A percentile compares a stretch with the other conserved stretches of the same genome.
These are phyloP conservation scores for Diplodia seriata DNA, from an alignment of 2,329 filamentous ascomycete species.

Conservation along the genomic window DNA sequence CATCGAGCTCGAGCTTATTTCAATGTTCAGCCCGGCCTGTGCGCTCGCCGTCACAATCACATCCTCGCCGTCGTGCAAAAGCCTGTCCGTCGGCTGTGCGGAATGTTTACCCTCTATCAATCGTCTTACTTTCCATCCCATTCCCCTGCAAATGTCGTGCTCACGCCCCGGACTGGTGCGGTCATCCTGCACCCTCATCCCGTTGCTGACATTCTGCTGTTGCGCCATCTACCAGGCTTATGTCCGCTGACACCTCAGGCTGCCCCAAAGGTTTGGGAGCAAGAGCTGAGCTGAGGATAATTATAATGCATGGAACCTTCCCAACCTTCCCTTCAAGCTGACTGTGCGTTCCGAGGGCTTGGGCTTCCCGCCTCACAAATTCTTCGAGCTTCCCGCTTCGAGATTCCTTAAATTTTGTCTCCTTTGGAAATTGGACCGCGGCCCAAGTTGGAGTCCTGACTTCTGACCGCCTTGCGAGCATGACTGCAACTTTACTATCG, in stretches of 20 bases:
- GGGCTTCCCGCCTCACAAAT: neutral
- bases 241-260: neutral
- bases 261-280: neutral
- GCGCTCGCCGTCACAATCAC: neutral
- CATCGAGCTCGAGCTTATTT: constrained; percentile 9
- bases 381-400: neutral
- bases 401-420: neutral
- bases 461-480: neutral
- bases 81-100: neutral
- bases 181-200: neutral
- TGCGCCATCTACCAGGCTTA: constrained; percentile 9
- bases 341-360: neutral
- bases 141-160: constrained; percentile 1
- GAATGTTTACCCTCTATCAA: too few relatives aligned
- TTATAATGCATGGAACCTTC: neutral
- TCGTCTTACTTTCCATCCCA: neutral
- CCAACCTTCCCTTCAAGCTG: neutral
- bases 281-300: neutral
- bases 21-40: neutral
- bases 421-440: neutral
- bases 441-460: neutral
- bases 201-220: constrained; percentile 13
- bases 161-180: constrained; percentile 1
- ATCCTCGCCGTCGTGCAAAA: neutral
- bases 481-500: neutral